Evolutionary conservation across 805 yeast genomes (phyloP).

Genomic region (Schwanniomyces occidentalis): DNA sequence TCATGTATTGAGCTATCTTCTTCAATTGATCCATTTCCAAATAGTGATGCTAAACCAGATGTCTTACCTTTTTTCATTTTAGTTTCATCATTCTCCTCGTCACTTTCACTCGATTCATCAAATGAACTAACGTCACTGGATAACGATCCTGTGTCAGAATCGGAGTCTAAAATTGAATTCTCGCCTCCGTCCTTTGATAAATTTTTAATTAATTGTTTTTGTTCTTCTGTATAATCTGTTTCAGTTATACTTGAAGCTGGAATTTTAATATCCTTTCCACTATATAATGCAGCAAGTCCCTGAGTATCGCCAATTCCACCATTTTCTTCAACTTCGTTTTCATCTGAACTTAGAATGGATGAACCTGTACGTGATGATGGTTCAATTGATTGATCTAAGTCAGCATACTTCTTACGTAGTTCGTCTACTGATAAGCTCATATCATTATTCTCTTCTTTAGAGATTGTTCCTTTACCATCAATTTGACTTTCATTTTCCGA

Average conservation of each 20-base stretch:
- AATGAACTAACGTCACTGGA: constrained; percentile 16
- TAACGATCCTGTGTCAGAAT: constrained; percentile 12
- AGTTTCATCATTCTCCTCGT: constrained; percentile 11
- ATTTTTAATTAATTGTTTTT: constrained; percentile 28
- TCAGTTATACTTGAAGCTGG: constrained; percentile 16
- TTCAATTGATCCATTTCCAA: constrained; percentile 8
- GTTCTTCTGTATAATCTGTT: constrained; percentile 34
- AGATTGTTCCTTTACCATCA: constrained; percentile 12
- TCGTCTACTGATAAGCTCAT: constrained; percentile 55
- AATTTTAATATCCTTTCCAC: constrained; percentile 12
- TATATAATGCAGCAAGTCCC: constrained; percentile 36
- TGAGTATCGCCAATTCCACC: constrained; percentile 9
- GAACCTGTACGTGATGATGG: too few species aligned
- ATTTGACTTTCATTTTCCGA: constrained; percentile 21
- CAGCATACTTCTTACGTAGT: constrained; percentile 55
- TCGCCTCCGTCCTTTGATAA: constrained; percentile 2
- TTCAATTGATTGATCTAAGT: constrained; percentile 11
- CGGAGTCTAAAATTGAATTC: constrained; percentile 7
- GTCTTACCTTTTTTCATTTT: constrained; percentile 14
- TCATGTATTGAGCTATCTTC: constrained; percentile 21
- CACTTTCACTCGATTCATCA: constrained; percentile 15
- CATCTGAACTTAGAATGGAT: too few species aligned
- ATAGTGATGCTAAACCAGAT: constrained; percentile 17
- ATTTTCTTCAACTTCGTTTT: constrained; percentile 7
- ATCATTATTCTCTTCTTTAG: constrained; percentile 38